Percentiles rank a stretch among this genome's conserved stretches.
Evolutionary conservation across 805 yeast genomes (phyloP).

Genomic region (Cyberlindnera sargentensis): DNA sequence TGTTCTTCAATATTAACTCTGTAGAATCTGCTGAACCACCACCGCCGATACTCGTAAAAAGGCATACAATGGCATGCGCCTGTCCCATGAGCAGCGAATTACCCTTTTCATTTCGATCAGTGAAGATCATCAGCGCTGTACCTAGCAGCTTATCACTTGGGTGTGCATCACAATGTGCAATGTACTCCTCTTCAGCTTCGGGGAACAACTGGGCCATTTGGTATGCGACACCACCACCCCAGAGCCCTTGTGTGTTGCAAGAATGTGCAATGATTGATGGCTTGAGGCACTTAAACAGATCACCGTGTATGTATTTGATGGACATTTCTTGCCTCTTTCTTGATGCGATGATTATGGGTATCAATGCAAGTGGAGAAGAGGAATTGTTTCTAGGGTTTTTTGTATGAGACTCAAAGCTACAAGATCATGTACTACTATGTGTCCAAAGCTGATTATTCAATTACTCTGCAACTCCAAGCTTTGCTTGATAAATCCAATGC

Average conservation of each 20-base stretch:
- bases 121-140: slow-evolving; percentile 39
- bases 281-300: slow-evolving; percentile 36
- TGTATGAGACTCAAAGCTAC: too few relatives aligned
- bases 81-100: slow-evolving; percentile 13
- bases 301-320: slow-evolving; percentile 45
- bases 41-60: slow-evolving; percentile 63
- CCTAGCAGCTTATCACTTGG: slow-evolving; percentile 41
- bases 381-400: too few relatives aligned
- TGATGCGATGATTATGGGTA: too few relatives aligned
- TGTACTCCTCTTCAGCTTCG: slow-evolving; percentile 44
- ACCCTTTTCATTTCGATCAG: slow-evolving; percentile 27
- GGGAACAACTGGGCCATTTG: slow-evolving; percentile 50
- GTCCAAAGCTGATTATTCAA: too few relatives aligned
- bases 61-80: slow-evolving; percentile 42
- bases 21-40: slow-evolving; percentile 35
- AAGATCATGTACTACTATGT: too few relatives aligned
- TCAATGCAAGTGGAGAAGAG: too few relatives aligned
- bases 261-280: slow-evolving; percentile 63
- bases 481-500: slow-evolving; percentile 75
- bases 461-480: slow-evolving; percentile 28
- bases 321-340: too few relatives aligned
- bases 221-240: slow-evolving; percentile 85
- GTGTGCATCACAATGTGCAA: slow-evolving; percentile 18
- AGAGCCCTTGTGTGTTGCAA: slow-evolving; percentile 68
- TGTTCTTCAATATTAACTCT: slow-evolving; percentile 41